These are phyloP conservation scores for Aureobasidium sp. DNA, from an alignment of 2,329 filamentous ascomycete genomes.

Conservation along the genomic window DNA sequence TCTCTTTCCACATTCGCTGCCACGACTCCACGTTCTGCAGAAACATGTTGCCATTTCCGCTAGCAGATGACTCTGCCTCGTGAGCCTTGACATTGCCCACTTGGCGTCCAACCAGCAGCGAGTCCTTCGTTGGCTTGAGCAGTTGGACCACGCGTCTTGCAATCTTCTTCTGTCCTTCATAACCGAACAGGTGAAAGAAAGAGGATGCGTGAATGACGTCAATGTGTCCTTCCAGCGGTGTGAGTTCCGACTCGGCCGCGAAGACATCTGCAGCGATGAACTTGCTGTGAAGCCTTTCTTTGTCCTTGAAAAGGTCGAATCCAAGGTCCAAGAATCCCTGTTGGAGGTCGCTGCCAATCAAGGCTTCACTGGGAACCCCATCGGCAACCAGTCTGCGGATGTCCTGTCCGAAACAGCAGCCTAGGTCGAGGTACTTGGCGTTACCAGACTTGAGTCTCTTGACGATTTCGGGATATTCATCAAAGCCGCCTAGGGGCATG, in stretches of 20 bases:
- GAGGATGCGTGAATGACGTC: slow-evolving; percentile 37
- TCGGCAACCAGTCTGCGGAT: slow-evolving; percentile 33
- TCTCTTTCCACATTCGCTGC: slow-evolving; percentile 33
- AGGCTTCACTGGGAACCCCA: slow-evolving; percentile 28
- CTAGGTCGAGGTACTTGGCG: slow-evolving; percentile 34
- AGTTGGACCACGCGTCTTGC: slow-evolving; percentile 29
- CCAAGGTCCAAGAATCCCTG: slow-evolving; percentile 31
- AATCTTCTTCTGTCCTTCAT: slow-evolving; percentile 33
- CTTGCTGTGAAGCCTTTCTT: slow-evolving; percentile 23
- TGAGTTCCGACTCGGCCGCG: slow-evolving; percentile 24
- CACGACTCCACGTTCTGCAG: slow-evolving; percentile 34
- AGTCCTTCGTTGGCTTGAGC: slow-evolving; percentile 29
- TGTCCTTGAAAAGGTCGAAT: slow-evolving; percentile 34
- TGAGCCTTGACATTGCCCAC: slow-evolving; percentile 27
- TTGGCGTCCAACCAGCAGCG: slow-evolving; percentile 35
- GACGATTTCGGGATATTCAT: slow-evolving; percentile 24
- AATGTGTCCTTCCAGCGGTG: slow-evolving; percentile 32
- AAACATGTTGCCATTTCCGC: slow-evolving; percentile 23
- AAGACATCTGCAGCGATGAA: slow-evolving; percentile 33
- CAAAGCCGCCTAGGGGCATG: slow-evolving; percentile 20
- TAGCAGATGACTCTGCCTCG: slow-evolving; percentile 1
- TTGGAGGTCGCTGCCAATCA: slow-evolving; percentile 30
- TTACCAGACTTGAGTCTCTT: slow-evolving; percentile 22
- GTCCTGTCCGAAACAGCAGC: slow-evolving; percentile 36
- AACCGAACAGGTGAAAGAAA: slow-evolving; percentile 41